Conservation (phyloP, 2,329 filamentous ascomycete species). For the Sphaerostilbella broomeana region DNA sequence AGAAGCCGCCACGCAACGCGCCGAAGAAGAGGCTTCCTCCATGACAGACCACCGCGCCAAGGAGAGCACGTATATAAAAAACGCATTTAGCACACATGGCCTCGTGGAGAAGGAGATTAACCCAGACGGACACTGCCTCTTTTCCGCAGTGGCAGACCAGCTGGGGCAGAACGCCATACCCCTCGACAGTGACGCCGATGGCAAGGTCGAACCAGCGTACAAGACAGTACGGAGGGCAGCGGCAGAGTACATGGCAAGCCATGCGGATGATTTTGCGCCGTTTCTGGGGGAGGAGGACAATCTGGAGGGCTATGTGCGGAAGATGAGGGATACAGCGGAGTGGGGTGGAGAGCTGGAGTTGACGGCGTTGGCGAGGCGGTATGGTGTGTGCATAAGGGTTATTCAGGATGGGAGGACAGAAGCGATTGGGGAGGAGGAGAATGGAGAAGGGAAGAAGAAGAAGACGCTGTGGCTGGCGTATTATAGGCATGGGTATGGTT, state of each 20-base stretch:
- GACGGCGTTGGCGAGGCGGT: constrained; percentile 73
- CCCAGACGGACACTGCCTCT: constrained; percentile 92
- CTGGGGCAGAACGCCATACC: constrained; percentile 49
- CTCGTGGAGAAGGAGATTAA: constrained; percentile 72
- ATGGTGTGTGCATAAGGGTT: constrained; percentile 74
- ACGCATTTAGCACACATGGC: constrained; percentile 54
- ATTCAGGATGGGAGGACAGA: constrained; percentile 79
- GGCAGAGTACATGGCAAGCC: constrained; percentile 66
- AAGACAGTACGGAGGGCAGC: constrained; percentile 62
- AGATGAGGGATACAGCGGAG: constrained; percentile 81
- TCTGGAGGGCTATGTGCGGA: constrained; percentile 62
- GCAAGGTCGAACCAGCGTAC: constrained; percentile 45
- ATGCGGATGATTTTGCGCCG: constrained; percentile 74
- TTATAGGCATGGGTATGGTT: constrained; percentile 85
- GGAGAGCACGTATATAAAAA: constrained; percentile 65
- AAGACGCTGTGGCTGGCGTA: constrained; percentile 78
- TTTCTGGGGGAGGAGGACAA: constrained; percentile 89
- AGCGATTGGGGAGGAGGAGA: constrained; percentile 52
- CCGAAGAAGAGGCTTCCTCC: constrained; percentile 65
- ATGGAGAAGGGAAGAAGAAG: constrained; percentile 46
- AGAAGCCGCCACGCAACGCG: constrained; percentile 59
- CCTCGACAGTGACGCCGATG: constrained; percentile 22
- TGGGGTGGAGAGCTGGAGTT: constrained; percentile 96
- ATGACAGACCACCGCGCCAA: constrained; percentile 66
- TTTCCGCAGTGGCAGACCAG: constrained; percentile 85